Evolutionary conservation across 495 filamentous ascomycete species (phyloP).

Genomic region (Penicillium odoratum): DNA sequence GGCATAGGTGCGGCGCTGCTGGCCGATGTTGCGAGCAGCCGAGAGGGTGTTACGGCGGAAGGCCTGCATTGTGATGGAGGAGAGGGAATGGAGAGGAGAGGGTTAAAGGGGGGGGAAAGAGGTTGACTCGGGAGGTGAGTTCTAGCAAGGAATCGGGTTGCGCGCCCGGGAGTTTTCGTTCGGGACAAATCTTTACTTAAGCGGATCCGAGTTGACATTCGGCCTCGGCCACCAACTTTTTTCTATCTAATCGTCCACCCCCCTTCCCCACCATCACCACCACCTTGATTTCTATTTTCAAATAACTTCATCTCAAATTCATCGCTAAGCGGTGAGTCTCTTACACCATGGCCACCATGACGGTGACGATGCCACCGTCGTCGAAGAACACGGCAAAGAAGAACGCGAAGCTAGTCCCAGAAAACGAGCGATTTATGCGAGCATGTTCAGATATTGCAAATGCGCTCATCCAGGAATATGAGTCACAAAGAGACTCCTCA

Average conservation of each 20-base stretch:
- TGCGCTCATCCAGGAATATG: conserved; percentile 89
- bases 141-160: conserved; percentile 30
- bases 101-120: conserved; percentile 16
- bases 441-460: conserved; percentile 94
- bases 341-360: conserved; percentile 60
- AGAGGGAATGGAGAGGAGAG: conserved; percentile 25
- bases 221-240: conserved; percentile 31
- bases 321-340: not conserved
- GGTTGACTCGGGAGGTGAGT: conserved; percentile 24
- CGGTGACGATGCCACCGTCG: conserved; percentile 54
- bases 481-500: conserved; percentile 68
- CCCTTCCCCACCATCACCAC: conserved; percentile 13
- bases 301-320: not conserved
- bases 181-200: conserved; percentile 49
- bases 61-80: conserved; percentile 49
- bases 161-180: conserved; percentile 40
- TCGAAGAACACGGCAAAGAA: conserved; percentile 56
- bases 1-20: conserved; percentile 66
- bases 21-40: conserved; percentile 48
- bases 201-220: conserved; percentile 37
- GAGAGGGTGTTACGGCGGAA: conserved; percentile 52
- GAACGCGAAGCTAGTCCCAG: conserved; percentile 74
- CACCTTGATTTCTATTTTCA: not conserved
- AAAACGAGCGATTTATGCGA: conserved; percentile 89
- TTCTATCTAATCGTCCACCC: conserved; percentile 28